phyloP scores from a whole-genome alignment of 495 filamentous ascomycete genomes.

The Paragyromitra xinjiangensis region DNA sequence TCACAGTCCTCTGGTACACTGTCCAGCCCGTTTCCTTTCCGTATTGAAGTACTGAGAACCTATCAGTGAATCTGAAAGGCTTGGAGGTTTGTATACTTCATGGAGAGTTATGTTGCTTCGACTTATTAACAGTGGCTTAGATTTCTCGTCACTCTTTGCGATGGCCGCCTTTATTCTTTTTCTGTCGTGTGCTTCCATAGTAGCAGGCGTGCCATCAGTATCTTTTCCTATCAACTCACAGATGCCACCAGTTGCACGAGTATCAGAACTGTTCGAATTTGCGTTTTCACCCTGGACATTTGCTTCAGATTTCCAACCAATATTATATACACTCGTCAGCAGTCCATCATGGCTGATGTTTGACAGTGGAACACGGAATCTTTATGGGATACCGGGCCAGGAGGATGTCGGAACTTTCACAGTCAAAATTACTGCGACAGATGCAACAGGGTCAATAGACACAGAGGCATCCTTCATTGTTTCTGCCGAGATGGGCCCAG shows the following conservation, averaged over 20 bases:
- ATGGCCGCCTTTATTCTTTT: slow-evolving; percentile 45
- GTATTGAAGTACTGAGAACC: slow-evolving; percentile 14
- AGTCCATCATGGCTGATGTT: slow-evolving; percentile 73
- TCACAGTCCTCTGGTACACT: slow-evolving; percentile 32
- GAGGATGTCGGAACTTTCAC: slow-evolving; percentile 64
- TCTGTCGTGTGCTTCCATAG: slow-evolving; percentile 50
- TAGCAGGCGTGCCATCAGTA: slow-evolving; percentile 62
- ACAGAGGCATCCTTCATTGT: slow-evolving; percentile 68
- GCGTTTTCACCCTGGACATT: slow-evolving; percentile 72
- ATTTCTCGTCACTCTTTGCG: slow-evolving; percentile 37
- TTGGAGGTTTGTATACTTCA: slow-evolving; percentile 25
- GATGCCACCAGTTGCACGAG: slow-evolving; percentile 74
- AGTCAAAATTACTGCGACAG: slow-evolving; percentile 67
- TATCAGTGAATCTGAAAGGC: slow-evolving; percentile 27
- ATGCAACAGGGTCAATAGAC: slow-evolving; percentile 63
- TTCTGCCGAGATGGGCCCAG: slow-evolving; percentile 64
- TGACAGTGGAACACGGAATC: slow-evolving; percentile 65
- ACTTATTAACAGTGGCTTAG: slow-evolving; percentile 34
- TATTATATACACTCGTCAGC: slow-evolving; percentile 67
- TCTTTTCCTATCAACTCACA: slow-evolving; percentile 76
- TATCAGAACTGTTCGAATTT: slow-evolving; percentile 68
- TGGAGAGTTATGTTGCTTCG: neutral
- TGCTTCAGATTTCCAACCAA: slow-evolving; percentile 61
- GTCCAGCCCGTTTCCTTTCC: slow-evolving; percentile 23
- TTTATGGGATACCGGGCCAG: slow-evolving; percentile 67